These are phyloP conservation scores for Fusarium sp. DNA, from an alignment of 2,329 filamentous ascomycete genomes.

Conservation along the genomic window DNA sequence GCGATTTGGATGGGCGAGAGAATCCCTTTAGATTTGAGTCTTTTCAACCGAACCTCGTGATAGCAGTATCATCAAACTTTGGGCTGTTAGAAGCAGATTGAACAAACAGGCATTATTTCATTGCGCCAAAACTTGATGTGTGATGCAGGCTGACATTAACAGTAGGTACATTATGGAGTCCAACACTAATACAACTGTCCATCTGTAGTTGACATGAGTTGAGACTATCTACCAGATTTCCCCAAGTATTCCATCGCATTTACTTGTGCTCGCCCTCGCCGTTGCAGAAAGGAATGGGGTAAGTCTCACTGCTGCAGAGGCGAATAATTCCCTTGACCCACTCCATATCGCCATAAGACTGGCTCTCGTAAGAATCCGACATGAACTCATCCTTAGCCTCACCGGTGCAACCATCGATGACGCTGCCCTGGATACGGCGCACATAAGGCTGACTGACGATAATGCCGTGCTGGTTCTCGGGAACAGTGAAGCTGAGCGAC, in stretches of 20 bases:
- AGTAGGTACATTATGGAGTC: neutral
- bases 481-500: slow-evolving; percentile 30
- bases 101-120: neutral
- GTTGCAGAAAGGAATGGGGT: slow-evolving; percentile 39
- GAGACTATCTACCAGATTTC: neutral
- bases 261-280: slow-evolving; percentile 36
- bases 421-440: slow-evolving; percentile 29
- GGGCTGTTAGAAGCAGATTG: neutral
- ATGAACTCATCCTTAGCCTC: slow-evolving; percentile 22
- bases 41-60: slow-evolving; percentile 23
- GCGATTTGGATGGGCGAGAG: slow-evolving; percentile 81
- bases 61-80: accelerated
- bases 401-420: slow-evolving; percentile 33
- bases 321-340: slow-evolving; percentile 43
- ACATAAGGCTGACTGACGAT: slow-evolving; percentile 44
- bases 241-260: neutral
- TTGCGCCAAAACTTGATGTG: neutral
- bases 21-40: slow-evolving; percentile 64
- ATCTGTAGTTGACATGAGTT: neutral
- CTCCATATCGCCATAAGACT: slow-evolving; percentile 31
- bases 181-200: no score
- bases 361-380: slow-evolving; percentile 32
- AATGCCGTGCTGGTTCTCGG: slow-evolving; percentile 29
- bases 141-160: neutral
- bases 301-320: slow-evolving; percentile 37